phyloP scores from a whole-genome alignment of 176 grass and related monocot genomes.

The Thinopyrum elongatum region DNA sequence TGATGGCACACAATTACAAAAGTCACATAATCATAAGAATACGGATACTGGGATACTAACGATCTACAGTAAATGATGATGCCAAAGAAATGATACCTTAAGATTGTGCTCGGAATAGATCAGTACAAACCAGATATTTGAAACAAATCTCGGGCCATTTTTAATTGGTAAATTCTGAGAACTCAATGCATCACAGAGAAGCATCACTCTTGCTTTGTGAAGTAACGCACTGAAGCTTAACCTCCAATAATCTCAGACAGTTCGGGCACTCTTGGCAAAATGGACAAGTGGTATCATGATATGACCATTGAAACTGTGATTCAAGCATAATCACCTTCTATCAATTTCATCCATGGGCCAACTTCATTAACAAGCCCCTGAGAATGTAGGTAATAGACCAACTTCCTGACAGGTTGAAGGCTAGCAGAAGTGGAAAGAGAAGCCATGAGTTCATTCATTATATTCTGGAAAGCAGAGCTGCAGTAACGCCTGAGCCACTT shows the following conservation, averaged over 20 bases:
- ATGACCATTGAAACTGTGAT: neutral
- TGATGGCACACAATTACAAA: neutral
- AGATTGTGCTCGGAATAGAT: neutral
- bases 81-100: neutral
- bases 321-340: conserved; percentile 27
- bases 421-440: conserved; percentile 74
- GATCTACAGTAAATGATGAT: neutral
- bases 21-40: neutral
- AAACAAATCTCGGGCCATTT: neutral
- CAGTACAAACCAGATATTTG: neutral
- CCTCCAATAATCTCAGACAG: neutral
- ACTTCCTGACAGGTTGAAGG: conserved; percentile 58
- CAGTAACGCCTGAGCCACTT: conserved; percentile 50
- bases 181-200: neutral
- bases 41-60: neutral
- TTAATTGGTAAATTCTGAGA: neutral
- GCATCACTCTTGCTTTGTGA: neutral
- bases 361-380: conserved; percentile 49
- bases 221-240: neutral
- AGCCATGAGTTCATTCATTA: conserved; percentile 69
- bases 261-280: neutral
- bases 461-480: conserved; percentile 41
- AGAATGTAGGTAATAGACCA: conserved; percentile 56
- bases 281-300: conserved; percentile 7
- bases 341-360: conserved; percentile 57